Base-by-base conservation (phyloP, 495 filamentous ascomycete species). In the Podospora anserina region DNA sequence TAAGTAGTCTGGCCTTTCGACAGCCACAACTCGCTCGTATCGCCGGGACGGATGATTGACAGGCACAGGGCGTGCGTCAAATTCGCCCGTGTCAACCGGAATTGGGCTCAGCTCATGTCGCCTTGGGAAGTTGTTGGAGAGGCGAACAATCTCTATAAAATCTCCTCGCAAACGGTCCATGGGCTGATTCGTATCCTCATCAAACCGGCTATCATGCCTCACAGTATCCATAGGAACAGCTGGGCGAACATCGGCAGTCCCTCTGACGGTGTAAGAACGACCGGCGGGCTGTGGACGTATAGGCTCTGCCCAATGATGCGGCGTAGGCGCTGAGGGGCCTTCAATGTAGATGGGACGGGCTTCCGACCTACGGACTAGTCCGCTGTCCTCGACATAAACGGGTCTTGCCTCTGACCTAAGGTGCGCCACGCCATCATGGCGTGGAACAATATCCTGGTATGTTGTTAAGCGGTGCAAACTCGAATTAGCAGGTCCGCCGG, bases 111-210 rank as follows among this genome's bases (percentile, higher is more conserved):
- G 69, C 59, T 70, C 73, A 55, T 78, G 66, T 19, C 68, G 77
- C 20, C 70, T 69, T 13, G 77, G 77, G 27, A 78, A 78, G 55
- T 71, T 73, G 69, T 77, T 73, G 6, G 75, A 68, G 20, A 77
- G 72, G 27, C 72, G 69, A 18, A 77, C 73, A 65, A 77, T 71
- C 18, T 77, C 67, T 3, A 69, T 66, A 58, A 66, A 72, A 55
- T 76, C 70, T 23, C 56, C 63, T 20, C 57, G 64, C 30, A 61
- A 27, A 9, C 44, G 63, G 5, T 75, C 68, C 20, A 69, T 64
- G 15, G 66, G 66, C 15, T 61, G 66, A 28, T 66, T 68, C 26
- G 65, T 55, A 3, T 28, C 5, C 9, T 69, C 66, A 28, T 18
- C 26, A 49, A 56, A 55, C 23, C 61, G 66, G 6, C n/a, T 27